These are phyloP conservation scores for Aspergillus melleus DNA, from an alignment of 2,329 filamentous ascomycete species.

Conservation along the genomic window DNA sequence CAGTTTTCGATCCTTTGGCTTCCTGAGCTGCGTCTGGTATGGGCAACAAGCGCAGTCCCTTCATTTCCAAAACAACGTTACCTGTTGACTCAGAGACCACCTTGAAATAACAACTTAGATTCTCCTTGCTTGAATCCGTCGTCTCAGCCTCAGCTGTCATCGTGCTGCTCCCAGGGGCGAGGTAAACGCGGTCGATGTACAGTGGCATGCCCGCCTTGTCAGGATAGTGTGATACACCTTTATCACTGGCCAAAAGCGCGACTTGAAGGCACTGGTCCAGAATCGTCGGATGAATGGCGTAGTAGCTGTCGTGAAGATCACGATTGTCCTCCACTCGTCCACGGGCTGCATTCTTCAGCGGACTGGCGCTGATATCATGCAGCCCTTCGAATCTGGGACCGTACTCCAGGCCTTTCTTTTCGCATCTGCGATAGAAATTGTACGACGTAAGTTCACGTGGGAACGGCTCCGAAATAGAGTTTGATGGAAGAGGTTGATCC, in stretches of 20 bases:
- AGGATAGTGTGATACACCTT: slow-evolving; percentile 4
- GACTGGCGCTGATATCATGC: slow-evolving; percentile 6
- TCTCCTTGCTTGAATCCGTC: background rate
- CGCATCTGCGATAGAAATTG: slow-evolving; percentile 7
- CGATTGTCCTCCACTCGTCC: slow-evolving; percentile 2
- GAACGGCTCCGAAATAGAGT: slow-evolving; percentile 1
- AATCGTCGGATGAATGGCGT: slow-evolving; percentile 9
- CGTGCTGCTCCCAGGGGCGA: background rate
- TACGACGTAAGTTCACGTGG: slow-evolving; percentile 2
- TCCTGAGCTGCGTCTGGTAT: background rate
- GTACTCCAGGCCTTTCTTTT: slow-evolving; percentile 6
- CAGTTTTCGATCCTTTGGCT: background rate
- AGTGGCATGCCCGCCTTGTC: background rate
- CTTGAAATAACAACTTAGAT: background rate
- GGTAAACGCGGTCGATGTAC: slow-evolving; percentile 2
- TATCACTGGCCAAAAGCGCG: slow-evolving; percentile 4
- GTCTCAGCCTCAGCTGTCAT: slow-evolving; percentile 1
- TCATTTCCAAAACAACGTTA: background rate
- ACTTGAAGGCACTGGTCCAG: slow-evolving; percentile 14
- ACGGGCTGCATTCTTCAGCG: slow-evolving; percentile 1
- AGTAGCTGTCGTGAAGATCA: background rate
- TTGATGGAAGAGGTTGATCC: background rate
- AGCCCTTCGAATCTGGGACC: slow-evolving; percentile 8
- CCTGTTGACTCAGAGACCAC: background rate
- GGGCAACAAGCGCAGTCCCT: background rate